Conservation (phyloP, 768 basidiomycete genomes). For the Pisolithus tinctorius region DNA sequence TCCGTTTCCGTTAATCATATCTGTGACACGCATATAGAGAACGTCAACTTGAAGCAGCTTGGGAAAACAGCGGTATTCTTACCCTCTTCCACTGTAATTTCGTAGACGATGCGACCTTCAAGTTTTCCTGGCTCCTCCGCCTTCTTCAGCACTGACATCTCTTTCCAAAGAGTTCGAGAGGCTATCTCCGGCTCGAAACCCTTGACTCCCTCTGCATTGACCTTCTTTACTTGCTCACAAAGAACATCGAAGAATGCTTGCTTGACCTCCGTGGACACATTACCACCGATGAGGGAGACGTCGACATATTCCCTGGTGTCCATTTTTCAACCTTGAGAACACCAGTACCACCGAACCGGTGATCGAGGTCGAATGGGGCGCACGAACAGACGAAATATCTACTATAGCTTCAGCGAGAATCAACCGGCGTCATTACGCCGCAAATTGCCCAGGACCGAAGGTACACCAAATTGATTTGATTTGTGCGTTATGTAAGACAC, state of each 20-base stretch:
- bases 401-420: no score
- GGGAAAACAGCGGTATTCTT: background rate
- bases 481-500: no score
- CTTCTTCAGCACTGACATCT: slow-evolving; percentile 38
- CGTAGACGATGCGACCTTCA: slow-evolving; percentile 42
- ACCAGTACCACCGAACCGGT: no score
- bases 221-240: slow-evolving; percentile 1
- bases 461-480: no score
- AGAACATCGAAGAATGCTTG: slow-evolving; percentile 18
- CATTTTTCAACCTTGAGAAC: slow-evolving; percentile 2
- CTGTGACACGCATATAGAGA: slow-evolving; percentile 18
- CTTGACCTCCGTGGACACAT: slow-evolving; percentile 22
- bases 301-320: slow-evolving; percentile 12
- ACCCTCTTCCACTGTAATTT: slow-evolving; percentile 40
- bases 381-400: no score
- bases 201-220: slow-evolving; percentile 6
- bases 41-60: background rate
- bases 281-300: slow-evolving; percentile 20
- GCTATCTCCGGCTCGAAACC: slow-evolving; percentile 18
- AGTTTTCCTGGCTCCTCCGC: slow-evolving; percentile 36
- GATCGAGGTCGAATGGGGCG: no score
- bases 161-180: slow-evolving; percentile 28
- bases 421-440: no score
- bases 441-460: no score
- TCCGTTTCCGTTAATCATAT: slow-evolving; percentile 48